These are phyloP conservation scores for Bryoerythrophyllum caledonicum DNA, from an alignment of 225 moss, liverwort and hornwort species.

Conservation along the genomic window DNA sequence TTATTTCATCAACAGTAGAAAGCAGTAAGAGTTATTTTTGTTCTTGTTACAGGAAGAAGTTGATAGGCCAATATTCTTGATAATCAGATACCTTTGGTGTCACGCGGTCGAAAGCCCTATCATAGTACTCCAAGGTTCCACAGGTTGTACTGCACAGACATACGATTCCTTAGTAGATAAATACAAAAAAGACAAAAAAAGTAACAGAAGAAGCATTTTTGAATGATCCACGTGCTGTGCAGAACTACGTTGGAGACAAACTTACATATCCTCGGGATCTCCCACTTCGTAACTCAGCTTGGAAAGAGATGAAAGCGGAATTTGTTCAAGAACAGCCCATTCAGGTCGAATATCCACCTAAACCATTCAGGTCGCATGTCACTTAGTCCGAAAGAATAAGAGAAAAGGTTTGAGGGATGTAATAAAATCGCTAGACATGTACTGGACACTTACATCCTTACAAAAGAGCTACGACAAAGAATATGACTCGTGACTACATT, in stretches of 20 bases:
- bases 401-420: background rate
- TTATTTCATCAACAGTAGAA: background rate
- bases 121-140: conserved; percentile 91
- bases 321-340: conserved; percentile 96
- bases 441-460: background rate
- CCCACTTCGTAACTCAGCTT: conserved; percentile 97
- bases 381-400: background rate
- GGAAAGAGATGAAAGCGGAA: conserved; percentile 81
- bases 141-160: conserved; percentile 80
- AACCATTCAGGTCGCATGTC: conserved; percentile 8
- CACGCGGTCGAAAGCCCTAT: conserved; percentile 84
- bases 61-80: background rate
- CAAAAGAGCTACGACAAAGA: background rate
- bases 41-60: conserved; percentile 12
- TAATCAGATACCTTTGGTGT: conserved; percentile 83
- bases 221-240: background rate
- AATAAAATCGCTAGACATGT: background rate
- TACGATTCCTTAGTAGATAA: background rate
- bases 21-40: conserved; percentile 40
- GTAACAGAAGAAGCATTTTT: too few species aligned
- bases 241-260: background rate
- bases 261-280: conserved; percentile 77
- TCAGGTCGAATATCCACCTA: conserved; percentile 99
- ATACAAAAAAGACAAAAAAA: background rate
- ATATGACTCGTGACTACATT: background rate